Evolutionary conservation across 257 asterid genomes (phyloP).

Genomic region (Jaltomata sinuosa): DNA sequence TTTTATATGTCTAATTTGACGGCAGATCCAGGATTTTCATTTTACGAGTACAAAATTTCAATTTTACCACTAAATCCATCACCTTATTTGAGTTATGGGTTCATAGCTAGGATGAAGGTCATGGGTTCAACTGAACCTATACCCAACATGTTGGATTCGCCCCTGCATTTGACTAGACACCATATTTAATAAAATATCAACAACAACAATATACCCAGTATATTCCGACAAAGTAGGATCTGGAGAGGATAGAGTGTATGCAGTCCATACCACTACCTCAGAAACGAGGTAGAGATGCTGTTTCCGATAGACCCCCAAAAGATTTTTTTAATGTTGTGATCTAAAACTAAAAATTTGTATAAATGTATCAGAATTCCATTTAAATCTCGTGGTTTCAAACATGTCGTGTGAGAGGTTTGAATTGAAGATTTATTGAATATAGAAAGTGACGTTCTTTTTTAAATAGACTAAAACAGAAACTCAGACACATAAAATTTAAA

Average conservation of each 20-base stretch:
- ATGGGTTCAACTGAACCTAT: background rate
- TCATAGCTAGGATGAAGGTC: background rate
- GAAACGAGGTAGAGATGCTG: too few species aligned
- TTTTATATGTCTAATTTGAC: background rate
- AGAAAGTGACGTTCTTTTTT: background rate
- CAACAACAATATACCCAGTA: too few species aligned
- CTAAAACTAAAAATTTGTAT: background rate
- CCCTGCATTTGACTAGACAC: background rate
- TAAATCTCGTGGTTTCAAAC: too few species aligned
- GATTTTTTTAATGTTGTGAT: too few species aligned
- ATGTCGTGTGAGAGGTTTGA: too few species aligned
- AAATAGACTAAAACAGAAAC: background rate
- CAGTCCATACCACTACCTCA: too few species aligned
- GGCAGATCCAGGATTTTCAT: background rate
- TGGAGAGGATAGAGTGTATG: too few species aligned
- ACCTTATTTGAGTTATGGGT: background rate
- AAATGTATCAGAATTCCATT: background rate
- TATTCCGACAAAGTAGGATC: too few species aligned
- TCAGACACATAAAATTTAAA: background rate
- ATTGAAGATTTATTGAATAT: background rate
- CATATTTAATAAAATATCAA: too few species aligned
- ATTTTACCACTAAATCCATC: background rate
- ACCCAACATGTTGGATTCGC: accelerated
- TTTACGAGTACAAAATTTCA: background rate
- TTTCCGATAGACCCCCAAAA: too few species aligned